Conservation (phyloP, 169 alveolate genomes). For the Fabrea salina region DNA sequence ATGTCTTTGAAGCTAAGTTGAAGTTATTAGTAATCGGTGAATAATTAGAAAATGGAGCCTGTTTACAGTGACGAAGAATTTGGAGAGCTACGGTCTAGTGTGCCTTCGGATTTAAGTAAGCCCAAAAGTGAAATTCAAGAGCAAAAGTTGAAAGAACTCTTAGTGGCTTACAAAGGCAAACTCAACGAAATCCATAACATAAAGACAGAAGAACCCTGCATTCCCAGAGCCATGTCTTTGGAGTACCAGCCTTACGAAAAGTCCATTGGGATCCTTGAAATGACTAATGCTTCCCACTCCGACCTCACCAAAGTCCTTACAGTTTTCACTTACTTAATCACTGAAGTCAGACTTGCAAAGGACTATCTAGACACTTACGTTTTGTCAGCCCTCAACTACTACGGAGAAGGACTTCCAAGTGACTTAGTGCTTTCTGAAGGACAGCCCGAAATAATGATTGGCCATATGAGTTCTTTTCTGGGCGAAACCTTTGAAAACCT, state of each 20-base stretch:
- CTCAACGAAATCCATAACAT: slow-evolving; percentile 18
- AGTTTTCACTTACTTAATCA: slow-evolving; percentile 26
- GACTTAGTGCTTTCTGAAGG: not conserved
- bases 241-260: slow-evolving; percentile 14
- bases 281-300: not conserved
- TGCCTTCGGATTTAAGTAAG: not conserved
- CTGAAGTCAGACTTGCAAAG: slow-evolving; percentile 9
- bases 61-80: slow-evolving; percentile 20
- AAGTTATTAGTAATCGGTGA: no score
- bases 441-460: slow-evolving; percentile 12
- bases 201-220: slow-evolving; percentile 12
- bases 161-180: not conserved
- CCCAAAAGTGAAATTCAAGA: not conserved
- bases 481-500: not conserved
- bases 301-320: slow-evolving; percentile 23
- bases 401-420: slow-evolving; percentile 9
- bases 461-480: slow-evolving; percentile 1
- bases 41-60: slow-evolving; percentile 32
- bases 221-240: slow-evolving; percentile 18
- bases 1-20: no score
- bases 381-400: not conserved
- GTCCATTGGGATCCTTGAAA: slow-evolving; percentile 12
- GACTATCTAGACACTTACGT: slow-evolving; percentile 16
- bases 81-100: not conserved
- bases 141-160: not conserved